phyloP scores from a whole-genome alignment of 2,329 filamentous ascomycete species.

The Fusarium sp. region DNA sequence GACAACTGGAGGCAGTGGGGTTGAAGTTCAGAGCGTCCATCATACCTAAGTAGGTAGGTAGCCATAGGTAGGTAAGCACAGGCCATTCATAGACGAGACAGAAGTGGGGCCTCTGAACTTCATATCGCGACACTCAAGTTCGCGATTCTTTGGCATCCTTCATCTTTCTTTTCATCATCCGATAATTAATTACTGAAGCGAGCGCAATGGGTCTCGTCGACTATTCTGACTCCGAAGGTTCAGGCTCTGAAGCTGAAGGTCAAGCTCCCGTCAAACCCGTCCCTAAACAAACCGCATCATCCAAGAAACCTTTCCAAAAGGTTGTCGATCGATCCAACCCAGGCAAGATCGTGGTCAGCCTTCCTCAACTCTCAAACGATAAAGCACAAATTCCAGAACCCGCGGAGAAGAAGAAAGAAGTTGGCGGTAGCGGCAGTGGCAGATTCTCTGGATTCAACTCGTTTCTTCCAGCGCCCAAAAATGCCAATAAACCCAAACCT shows the following conservation, averaged over 20 bases:
- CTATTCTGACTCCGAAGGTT: constrained; percentile 88
- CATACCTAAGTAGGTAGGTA: neutral
- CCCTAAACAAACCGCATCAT: constrained; percentile 52
- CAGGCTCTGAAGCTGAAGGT: constrained; percentile 67
- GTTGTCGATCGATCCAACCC: constrained; percentile 84
- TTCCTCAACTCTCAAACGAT: constrained; percentile 68
- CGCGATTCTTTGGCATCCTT: constrained; percentile 11
- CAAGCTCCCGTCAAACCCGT: constrained; percentile 46
- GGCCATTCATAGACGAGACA: constrained; percentile 11
- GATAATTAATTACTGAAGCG: neutral
- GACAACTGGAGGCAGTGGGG: neutral
- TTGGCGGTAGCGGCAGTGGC: constrained; percentile 63
- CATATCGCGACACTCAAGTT: constrained; percentile 19
- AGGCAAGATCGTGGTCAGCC: constrained; percentile 84
- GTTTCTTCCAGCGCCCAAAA: constrained; percentile 87
- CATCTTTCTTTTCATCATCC: neutral
- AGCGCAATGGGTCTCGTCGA: constrained; percentile 78
- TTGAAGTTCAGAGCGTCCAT: constrained; percentile 40
- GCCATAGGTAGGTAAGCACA: constrained; percentile 15
- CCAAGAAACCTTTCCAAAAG: constrained; percentile 78
- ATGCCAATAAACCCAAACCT: constrained; percentile 53
- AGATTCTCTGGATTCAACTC: constrained; percentile 86
- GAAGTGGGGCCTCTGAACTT: constrained; percentile 31
- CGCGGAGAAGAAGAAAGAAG: constrained; percentile 77
- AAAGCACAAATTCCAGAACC: constrained; percentile 51